Percentiles rank a stretch among this genome's conserved stretches.
Evolutionary conservation across 2,329 filamentous ascomycete species (phyloP).

Genomic region (Myrmaecium sp.): DNA sequence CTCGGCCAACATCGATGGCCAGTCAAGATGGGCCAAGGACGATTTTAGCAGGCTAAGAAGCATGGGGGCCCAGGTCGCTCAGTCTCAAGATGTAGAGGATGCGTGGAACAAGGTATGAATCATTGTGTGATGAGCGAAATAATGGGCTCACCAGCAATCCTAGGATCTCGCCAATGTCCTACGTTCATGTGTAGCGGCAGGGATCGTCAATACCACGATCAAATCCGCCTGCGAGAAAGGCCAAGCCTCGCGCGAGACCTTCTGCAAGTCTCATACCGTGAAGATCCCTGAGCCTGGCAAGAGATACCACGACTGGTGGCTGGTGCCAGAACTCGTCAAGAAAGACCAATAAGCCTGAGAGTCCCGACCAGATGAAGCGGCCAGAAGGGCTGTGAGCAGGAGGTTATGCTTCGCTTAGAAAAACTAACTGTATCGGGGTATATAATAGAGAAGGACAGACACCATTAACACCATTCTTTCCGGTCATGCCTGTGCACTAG

Average conservation of each 20-base stretch:
- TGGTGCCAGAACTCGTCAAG: conserved; percentile 27
- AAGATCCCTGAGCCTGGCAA: conserved; percentile 20
- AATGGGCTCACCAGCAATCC: background rate
- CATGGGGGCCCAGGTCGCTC: conserved; percentile 15
- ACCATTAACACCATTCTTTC: no score
- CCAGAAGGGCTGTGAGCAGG: no score
- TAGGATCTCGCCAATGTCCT: conserved; percentile 4
- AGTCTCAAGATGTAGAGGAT: conserved; percentile 18
- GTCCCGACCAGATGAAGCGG: no score
- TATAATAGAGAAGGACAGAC: no score
- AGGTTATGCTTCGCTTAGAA: background rate
- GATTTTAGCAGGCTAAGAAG: conserved; percentile 20
- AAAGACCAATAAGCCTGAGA: no score
- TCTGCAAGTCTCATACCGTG: no score
- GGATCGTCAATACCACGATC: conserved; percentile 13
- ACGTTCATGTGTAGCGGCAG: conserved; percentile 14
- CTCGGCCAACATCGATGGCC: conserved; percentile 13
- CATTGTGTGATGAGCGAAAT: background rate
- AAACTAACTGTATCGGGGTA: no score
- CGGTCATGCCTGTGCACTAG: no score
- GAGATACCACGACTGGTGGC: conserved; percentile 29
- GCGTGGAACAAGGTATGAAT: conserved; percentile 19
- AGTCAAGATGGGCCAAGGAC: conserved; percentile 17
- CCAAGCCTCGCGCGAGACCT: conserved; percentile 3
- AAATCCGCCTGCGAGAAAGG: no score